A percentile compares a stretch with the other conserved stretches of the same genome.
These are phyloP conservation scores for Colletotrichum sp. DNA, from an alignment of 2,329 filamentous ascomycete genomes.

Conservation along the genomic window DNA sequence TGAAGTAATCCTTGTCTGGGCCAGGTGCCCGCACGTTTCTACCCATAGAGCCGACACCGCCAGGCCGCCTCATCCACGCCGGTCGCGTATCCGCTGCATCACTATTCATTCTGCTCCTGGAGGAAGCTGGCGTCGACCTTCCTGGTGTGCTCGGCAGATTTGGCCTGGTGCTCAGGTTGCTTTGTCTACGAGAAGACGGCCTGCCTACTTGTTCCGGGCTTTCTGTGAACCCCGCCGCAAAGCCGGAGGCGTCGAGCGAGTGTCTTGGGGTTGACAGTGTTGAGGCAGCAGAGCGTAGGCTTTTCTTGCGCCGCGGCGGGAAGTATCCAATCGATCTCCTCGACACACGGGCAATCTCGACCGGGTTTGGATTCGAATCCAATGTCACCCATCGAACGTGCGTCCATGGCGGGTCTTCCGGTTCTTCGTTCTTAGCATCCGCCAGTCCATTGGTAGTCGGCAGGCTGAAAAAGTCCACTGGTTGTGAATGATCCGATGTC, in stretches of 20 bases:
- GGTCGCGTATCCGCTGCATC: slow-evolving; percentile 46
- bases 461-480: slow-evolving; percentile 29
- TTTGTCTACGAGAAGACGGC: slow-evolving; percentile 46
- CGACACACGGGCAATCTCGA: slow-evolving; percentile 86
- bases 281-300: slow-evolving; percentile 68
- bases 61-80: slow-evolving; percentile 79
- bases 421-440: slow-evolving; percentile 35
- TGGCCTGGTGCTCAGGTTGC: slow-evolving; percentile 42
- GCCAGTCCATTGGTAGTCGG: background rate
- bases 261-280: slow-evolving; percentile 70
- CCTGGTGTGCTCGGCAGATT: slow-evolving; percentile 28
- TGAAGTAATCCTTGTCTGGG: slow-evolving; percentile 83
- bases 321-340: slow-evolving; percentile 88
- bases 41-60: slow-evolving; percentile 84
- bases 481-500: slow-evolving; percentile 28
- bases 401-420: slow-evolving; percentile 75
- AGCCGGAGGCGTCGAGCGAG: slow-evolving; percentile 56
- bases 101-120: slow-evolving; percentile 42
- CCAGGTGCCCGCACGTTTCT: slow-evolving; percentile 76
- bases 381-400: slow-evolving; percentile 91
- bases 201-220: slow-evolving; percentile 14
- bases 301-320: slow-evolving; percentile 89
- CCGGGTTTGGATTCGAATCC: slow-evolving; percentile 69
- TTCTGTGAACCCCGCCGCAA: background rate
- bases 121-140: slow-evolving; percentile 36